Conservation (phyloP, 2,329 filamentous ascomycete genomes). For the Hansfordia pulvinata region DNA sequence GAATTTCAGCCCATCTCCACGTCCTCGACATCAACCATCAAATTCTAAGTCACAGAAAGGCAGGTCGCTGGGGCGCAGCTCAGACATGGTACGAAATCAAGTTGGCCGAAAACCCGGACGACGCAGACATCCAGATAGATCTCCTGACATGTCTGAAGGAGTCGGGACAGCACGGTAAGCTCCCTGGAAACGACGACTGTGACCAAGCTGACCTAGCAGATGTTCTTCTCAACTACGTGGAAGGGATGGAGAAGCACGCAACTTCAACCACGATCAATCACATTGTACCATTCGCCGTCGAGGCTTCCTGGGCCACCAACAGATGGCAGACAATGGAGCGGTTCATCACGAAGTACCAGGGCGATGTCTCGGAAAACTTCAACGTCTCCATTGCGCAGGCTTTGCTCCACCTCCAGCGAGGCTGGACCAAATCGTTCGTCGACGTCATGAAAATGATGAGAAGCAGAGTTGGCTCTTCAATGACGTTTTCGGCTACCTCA, state of each 20-base stretch:
- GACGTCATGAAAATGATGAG: conserved; percentile 50
- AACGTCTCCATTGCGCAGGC: conserved; percentile 67
- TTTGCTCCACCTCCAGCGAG: conserved; percentile 43
- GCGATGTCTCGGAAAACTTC: conserved; percentile 51
- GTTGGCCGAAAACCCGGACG: conserved; percentile 63
- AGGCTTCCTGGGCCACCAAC: conserved; percentile 82
- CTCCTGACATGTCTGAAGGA: conserved; percentile 82
- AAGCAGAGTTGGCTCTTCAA: conserved; percentile 54
- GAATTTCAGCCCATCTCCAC: conserved; percentile 77
- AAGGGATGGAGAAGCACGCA: conserved; percentile 48
- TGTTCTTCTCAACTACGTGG: conserved; percentile 74
- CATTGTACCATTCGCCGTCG: conserved; percentile 71
- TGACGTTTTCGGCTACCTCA: conserved; percentile 64
- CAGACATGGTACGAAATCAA: conserved; percentile 97
- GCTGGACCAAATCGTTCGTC: conserved; percentile 36
- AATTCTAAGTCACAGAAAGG: conserved; percentile 82
- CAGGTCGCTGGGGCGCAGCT: conserved; percentile 83
- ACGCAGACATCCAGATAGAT: conserved; percentile 67
- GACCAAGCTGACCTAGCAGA: conserved; percentile 34
- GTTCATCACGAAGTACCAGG: conserved; percentile 44
- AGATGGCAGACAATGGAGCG: conserved; percentile 65
- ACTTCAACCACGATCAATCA: conserved; percentile 38
- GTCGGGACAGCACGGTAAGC: conserved; percentile 81
- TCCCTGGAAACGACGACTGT: neutral
- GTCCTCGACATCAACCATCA: conserved; percentile 89